Evolutionary conservation across 2,329 filamentous ascomycete genomes (phyloP).

Genomic region (Fusarium fujikuroi): DNA sequence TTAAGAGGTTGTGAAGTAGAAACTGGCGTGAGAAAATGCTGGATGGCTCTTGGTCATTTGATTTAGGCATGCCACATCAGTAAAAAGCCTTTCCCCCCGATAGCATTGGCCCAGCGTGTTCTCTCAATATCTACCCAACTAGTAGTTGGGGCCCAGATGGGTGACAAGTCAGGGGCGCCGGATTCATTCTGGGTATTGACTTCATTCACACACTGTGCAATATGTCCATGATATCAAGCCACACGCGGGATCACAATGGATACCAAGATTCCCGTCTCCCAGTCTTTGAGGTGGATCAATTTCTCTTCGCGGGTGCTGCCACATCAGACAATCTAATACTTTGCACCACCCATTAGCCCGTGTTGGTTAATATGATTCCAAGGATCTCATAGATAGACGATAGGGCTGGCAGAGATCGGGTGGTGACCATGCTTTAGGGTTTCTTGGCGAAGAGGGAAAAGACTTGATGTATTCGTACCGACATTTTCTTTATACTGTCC

Average conservation of each 20-base stretch:
- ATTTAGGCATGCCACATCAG: fast-evolving
- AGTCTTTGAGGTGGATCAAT: background rate
- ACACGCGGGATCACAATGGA: fast-evolving
- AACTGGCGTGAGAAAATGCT: too few species aligned
- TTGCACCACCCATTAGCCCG: background rate
- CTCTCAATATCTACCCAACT: background rate
- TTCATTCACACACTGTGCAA: background rate
- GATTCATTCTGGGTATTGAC: too few species aligned
- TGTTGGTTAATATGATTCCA: too few species aligned
- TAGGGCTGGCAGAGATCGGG: fast-evolving
- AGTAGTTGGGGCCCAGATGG: too few species aligned
- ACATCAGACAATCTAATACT: too few species aligned
- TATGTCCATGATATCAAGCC: fast-evolving
- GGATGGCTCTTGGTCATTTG: background rate
- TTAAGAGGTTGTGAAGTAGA: background rate
- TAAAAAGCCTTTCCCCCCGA: too few species aligned
- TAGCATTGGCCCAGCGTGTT: background rate
- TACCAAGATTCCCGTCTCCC: background rate
- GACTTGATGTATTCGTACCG: fast-evolving
- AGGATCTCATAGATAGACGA: background rate
- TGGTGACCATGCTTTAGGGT: background rate
- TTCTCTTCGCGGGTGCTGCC: background rate
- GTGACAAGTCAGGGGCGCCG: background rate
- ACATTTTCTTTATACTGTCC: fast-evolving
- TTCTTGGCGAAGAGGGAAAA: background rate